Conservation (phyloP, 2,329 filamentous ascomycete genomes). For the Pyrenochaeta sp. region DNA sequence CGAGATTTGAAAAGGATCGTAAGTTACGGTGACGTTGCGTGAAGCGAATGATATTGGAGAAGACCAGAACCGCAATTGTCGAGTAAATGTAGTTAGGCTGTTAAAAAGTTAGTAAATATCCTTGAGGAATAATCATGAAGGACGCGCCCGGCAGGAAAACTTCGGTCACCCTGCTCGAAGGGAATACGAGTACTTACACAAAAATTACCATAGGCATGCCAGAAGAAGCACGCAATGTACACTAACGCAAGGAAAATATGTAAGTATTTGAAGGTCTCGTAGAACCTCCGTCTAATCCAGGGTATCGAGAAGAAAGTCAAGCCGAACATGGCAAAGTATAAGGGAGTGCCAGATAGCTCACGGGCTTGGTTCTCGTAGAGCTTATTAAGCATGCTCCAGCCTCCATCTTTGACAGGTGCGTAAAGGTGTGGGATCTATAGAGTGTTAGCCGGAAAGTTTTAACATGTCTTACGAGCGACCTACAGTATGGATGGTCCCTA, state of each 20-base stretch:
- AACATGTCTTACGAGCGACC: neutral
- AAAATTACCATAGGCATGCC: constrained; percentile 37
- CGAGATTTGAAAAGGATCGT: constrained; percentile 16
- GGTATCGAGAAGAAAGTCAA: constrained; percentile 38
- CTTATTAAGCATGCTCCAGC: constrained; percentile 20
- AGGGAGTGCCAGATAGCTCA: constrained; percentile 29
- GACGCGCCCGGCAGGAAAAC: neutral
- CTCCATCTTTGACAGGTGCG: constrained; percentile 30
- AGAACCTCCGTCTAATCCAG: constrained; percentile 26
- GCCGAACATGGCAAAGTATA: constrained; percentile 26
- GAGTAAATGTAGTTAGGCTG: constrained; percentile 37
- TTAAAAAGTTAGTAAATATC: neutral
- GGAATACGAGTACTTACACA: constrained; percentile 12
- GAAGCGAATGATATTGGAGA: constrained; percentile 23
- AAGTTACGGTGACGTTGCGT: constrained; percentile 22
- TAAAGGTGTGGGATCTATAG: constrained; percentile 31
- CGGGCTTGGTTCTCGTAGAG: constrained; percentile 21
- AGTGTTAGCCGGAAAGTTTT: neutral
- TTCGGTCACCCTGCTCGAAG: neutral
- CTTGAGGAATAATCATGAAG: neutral
- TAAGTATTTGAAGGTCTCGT: constrained; percentile 34
- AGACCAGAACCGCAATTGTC: constrained; percentile 27
- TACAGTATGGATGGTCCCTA: constrained; percentile 35
- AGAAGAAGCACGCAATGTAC: constrained; percentile 35
- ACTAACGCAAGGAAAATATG: constrained; percentile 31